Base-by-base conservation (phyloP, 2,329 filamentous ascomycete genomes). In the Ramularia endophylla region DNA sequence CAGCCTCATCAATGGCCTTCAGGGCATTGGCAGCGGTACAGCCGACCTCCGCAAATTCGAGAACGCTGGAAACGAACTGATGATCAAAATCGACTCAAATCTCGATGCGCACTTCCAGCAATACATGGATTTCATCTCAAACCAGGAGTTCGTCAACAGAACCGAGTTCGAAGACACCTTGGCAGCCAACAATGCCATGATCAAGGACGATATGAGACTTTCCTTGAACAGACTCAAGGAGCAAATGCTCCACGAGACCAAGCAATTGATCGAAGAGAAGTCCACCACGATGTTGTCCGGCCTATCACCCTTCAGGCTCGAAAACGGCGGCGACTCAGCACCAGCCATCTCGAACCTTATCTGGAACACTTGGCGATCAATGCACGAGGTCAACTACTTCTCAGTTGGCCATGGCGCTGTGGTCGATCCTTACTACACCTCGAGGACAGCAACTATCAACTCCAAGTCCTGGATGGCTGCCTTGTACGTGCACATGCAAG, bases 311-410 rank as follows among this genome's bases (percentile, higher is more conserved):
- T 41, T 34, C 32, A 40, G 37, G 35, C 45, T 50, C 38, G 40
- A 47, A 27, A 27, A 38, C 5, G 36, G 40, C 8, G 48, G 59
- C 18, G 47, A 58, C 40, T 33, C 51, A 9, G 37, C 51, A 20
- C 44, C 60, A 55, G 36, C 57, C 58, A 38, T 63, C 52, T n/a
- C 47, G 20, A 59, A 56, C 33, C 40, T 56, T 12, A 38, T 59
- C n/a, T 38, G 43, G 33, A 58, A 59, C 44, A 38, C 48, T 13
- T 40, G 57, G 33, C 37, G 55, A 27, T 46, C 55, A 9, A 47
- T 68, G 13, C 55, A 56, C 30, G 57, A 61, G 31, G 68, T 88
- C 63, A 95, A 95, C 67, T 88, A 81, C 65, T 83, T 95, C 53
- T 74, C 75, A 3, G 56, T 65, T 1, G 78, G 78, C 4, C 66